Conservation (phyloP, 768 basidiomycete species). For the Russula virescens region DNA sequence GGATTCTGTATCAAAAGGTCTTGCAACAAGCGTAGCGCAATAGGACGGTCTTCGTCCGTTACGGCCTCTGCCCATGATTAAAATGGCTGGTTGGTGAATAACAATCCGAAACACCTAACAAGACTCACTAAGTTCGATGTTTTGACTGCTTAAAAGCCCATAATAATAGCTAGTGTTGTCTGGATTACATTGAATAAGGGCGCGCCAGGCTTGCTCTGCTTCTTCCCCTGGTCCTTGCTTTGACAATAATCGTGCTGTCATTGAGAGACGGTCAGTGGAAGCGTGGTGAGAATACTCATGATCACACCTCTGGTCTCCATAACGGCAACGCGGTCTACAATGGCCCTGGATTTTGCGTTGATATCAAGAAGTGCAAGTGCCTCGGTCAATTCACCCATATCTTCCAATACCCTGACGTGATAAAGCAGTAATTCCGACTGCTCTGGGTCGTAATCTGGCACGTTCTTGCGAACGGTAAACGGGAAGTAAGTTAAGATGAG, state of each 20-base stretch:
- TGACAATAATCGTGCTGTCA: slow-evolving; percentile 68
- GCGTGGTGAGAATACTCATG: background rate
- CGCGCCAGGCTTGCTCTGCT: slow-evolving; percentile 76
- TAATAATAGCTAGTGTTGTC: slow-evolving; percentile 78
- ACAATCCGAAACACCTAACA: slow-evolving; percentile 23
- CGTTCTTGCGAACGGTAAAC: slow-evolving; percentile 43
- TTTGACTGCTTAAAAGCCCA: slow-evolving; percentile 62
- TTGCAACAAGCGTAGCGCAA: slow-evolving; percentile 52
- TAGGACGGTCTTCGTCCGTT: slow-evolving; percentile 44
- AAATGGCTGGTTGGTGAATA: background rate
- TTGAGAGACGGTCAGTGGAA: background rate
- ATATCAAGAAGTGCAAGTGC: slow-evolving; percentile 60
- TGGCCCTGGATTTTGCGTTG: slow-evolving; percentile 54
- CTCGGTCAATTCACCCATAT: slow-evolving; percentile 54
- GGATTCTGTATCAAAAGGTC: slow-evolving; percentile 61
- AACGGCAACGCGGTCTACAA: slow-evolving; percentile 66
- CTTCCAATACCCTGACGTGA: slow-evolving; percentile 67
- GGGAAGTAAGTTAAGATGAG: slow-evolving; percentile 8
- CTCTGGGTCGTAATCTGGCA: slow-evolving; percentile 74
- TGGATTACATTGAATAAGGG: slow-evolving; percentile 78
- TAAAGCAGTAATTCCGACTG: slow-evolving; percentile 80
- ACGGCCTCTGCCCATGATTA: slow-evolving; percentile 31
- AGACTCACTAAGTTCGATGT: slow-evolving; percentile 54
- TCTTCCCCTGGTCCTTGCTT: slow-evolving; percentile 56
- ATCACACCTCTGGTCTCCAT: slow-evolving; percentile 59